These are phyloP conservation scores for Mycena vitilis DNA, from an alignment of 768 basidiomycete species.

Conservation along the genomic window DNA sequence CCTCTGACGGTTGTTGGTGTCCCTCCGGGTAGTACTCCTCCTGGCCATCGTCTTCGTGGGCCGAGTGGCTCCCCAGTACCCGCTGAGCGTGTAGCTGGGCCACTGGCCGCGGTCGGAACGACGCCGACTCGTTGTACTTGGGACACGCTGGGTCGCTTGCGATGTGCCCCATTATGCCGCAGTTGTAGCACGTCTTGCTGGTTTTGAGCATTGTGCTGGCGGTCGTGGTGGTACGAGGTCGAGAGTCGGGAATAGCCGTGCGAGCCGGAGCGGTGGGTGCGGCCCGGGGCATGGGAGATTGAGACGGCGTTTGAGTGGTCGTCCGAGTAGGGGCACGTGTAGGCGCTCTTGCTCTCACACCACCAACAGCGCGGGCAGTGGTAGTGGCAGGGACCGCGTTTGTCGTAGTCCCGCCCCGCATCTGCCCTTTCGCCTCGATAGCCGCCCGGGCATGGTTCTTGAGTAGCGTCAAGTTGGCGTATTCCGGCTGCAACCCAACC, in stretches of 20 bases:
- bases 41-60: background rate
- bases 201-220: too few species aligned
- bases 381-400: too few species aligned
- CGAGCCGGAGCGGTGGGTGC: too few species aligned
- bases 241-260: too few species aligned
- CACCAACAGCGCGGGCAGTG: too few species aligned
- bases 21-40: background rate
- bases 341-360: too few species aligned
- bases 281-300: too few species aligned
- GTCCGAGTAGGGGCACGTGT: too few species aligned
- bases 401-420: background rate
- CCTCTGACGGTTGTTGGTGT: background rate
- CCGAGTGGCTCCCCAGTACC: slow-evolving; percentile 1
- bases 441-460: background rate
- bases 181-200: background rate
- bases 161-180: slow-evolving; percentile 8
- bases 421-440: background rate
- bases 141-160: slow-evolving; percentile 10
- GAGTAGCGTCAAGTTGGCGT: background rate
- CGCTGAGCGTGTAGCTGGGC: slow-evolving; percentile 4
- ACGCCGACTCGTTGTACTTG: slow-evolving; percentile 11
- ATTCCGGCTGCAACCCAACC: background rate
- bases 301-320: too few species aligned
- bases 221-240: too few species aligned
- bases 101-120: background rate